Base-by-base conservation (phyloP, 495 filamentous ascomycete genomes). In the Penicillium roqueforti region DNA sequence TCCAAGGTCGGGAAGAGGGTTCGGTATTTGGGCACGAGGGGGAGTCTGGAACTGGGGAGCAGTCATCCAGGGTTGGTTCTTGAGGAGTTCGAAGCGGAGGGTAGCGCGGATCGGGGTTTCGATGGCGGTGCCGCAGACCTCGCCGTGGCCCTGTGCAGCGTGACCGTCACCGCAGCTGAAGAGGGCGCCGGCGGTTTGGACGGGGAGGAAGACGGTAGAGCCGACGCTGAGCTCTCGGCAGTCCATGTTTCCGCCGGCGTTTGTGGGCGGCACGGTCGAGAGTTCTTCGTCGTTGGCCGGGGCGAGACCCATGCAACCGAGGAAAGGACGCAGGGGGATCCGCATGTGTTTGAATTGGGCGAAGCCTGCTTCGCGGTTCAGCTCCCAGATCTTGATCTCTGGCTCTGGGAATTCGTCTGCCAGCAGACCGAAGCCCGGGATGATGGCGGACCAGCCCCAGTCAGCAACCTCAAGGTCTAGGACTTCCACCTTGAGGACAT, bases 111-210 rank as follows among this genome's bases (percentile, higher is more conserved):
- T 75, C 14, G 72, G 73, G 19, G 76, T 79, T 67, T 80, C 77
- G 60, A 80, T 80, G 45, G 77, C 77, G 26, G 76, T 78, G 22
- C 77, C 77, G 53, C 77, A 80, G 32, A 78, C 75, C 55, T 80
- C 77, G 20, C 77, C 77, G 48, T 77, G 73, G n/a, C 77, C 77
- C 54, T 80, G 76, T 0, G 76, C 76, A 5, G 77, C 77, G 46
- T 80, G 77, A n/a, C 77, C 77, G 48, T 80, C 77, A 32, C 77
- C 77, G 54, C 76, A 79, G 62, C 72, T 76, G 59, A 80, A 79
- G 7, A 78, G 62, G 7, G 75, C 77, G n/a, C 77, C 77, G 28
- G 62, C 54, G 0, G 74, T 75, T 44, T 76, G 71, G 1, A 80
- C 71, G 14, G 77, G 76, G 0, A 80, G 67, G 59, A 73, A 78